These are phyloP conservation scores for Salix brachista DNA, from an alignment of 345 rosid genomes.

Conservation along the genomic window DNA sequence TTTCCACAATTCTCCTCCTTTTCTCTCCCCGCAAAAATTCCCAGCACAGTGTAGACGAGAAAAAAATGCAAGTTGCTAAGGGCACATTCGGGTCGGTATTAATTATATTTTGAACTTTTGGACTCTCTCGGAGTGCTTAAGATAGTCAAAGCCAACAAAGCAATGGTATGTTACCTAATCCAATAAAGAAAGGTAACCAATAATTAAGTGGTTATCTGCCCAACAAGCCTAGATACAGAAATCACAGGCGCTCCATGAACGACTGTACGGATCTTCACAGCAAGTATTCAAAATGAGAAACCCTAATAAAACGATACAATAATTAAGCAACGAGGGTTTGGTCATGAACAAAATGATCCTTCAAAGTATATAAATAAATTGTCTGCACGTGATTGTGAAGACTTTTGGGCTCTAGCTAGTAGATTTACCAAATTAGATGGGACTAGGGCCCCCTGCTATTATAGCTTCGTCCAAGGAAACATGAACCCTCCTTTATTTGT, in stretches of 20 bases:
- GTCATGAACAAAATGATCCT: neutral
- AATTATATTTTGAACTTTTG: neutral
- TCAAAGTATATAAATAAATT: neutral
- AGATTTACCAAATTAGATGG: neutral
- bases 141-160: neutral
- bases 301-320: neutral
- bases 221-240: neutral
- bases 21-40: too few species aligned
- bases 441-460: conserved; percentile 12
- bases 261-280: neutral
- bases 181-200: neutral
- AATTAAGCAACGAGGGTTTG: neutral
- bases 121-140: neutral
- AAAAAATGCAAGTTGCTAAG: too few species aligned
- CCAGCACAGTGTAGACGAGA: too few species aligned
- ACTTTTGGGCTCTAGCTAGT: conserved; percentile 2
- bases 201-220: neutral
- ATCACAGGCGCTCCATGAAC: neutral
- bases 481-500: neutral
- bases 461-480: neutral
- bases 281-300: neutral
- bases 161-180: neutral
- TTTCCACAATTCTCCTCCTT: too few species aligned
- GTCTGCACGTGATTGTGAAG: conserved; percentile 1
- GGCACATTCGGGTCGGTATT: too few species aligned